These are phyloP conservation scores for Epichloe uncinata DNA, from an alignment of 2,329 filamentous ascomycete genomes.

Conservation along the genomic window DNA sequence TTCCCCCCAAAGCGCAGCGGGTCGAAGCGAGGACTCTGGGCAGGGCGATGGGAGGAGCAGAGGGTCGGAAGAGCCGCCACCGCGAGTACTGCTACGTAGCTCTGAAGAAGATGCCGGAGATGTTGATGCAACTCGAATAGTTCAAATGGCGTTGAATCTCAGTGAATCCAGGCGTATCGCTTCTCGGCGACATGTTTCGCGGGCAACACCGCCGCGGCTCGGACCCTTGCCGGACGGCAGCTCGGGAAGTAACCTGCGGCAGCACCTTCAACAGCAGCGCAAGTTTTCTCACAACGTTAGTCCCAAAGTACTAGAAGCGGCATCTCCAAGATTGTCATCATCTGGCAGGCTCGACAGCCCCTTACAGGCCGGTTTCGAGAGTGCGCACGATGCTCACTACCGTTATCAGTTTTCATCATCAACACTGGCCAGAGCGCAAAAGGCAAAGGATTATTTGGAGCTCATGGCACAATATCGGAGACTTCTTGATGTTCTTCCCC, in stretches of 20 bases:
- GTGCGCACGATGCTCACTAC: conserved; percentile 29
- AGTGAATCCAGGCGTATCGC: conserved; percentile 66
- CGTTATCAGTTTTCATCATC: conserved; percentile 62
- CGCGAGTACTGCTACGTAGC: neutral
- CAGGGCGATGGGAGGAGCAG: neutral
- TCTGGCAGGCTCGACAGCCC: conserved; percentile 30
- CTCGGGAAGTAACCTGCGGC: conserved; percentile 45
- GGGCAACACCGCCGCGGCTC: conserved; percentile 35
- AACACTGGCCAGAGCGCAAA: conserved; percentile 70
- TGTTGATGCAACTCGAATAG: conserved; percentile 75
- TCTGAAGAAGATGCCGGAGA: conserved; percentile 30
- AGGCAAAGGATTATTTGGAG: conserved; percentile 74
- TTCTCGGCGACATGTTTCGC: conserved; percentile 42
- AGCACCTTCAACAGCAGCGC: conserved; percentile 61
- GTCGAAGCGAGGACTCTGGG: neutral
- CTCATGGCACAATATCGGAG: conserved; percentile 74
- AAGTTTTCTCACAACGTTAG: conserved; percentile 48
- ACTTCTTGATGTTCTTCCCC: conserved; percentile 60
- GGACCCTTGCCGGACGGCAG: conserved; percentile 39
- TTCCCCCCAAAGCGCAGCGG: neutral
- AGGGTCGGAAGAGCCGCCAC: neutral
- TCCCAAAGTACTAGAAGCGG: conserved; percentile 35
- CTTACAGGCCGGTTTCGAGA: conserved; percentile 35
- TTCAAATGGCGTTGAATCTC: conserved; percentile 80
- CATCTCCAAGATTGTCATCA: conserved; percentile 26